Percentiles rank a stretch among this genome's conserved stretches.
phyloP scores from a whole-genome alignment of 2,329 filamentous ascomycete species.

The Truncatella angustata region DNA sequence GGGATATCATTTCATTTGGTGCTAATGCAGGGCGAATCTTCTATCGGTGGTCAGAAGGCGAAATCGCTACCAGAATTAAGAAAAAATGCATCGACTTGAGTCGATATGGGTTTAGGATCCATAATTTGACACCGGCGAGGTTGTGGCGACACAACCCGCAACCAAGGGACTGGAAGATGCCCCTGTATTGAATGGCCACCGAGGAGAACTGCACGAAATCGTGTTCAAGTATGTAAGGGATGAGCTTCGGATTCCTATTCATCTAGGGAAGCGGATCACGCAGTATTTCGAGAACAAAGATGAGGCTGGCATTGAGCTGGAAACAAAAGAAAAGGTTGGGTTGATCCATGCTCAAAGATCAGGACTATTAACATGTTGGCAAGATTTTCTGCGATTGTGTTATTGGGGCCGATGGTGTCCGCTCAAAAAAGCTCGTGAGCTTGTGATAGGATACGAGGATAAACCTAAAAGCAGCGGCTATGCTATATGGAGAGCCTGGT shows the following conservation, averaged over 20 bases:
- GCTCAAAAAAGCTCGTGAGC: constrained; percentile 49
- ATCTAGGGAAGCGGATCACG: constrained; percentile 48
- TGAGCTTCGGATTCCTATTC: constrained; percentile 53
- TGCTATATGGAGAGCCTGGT: constrained; percentile 54
- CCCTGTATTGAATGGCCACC: constrained; percentile 59
- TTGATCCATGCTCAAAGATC: constrained; percentile 10
- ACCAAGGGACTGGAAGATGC: constrained; percentile 42
- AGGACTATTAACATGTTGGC: not conserved
- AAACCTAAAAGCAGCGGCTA: constrained; percentile 51
- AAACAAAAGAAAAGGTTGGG: constrained; percentile 22
- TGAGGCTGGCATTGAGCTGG: constrained; percentile 2
- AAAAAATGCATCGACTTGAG: constrained; percentile 50
- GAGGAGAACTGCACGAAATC: constrained; percentile 58
- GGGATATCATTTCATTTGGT: constrained; percentile 63
- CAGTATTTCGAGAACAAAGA: constrained; percentile 53
- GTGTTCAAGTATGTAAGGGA: constrained; percentile 57
- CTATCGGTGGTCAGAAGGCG: constrained; percentile 52
- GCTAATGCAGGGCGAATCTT: constrained; percentile 62
- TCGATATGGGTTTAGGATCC: constrained; percentile 58
- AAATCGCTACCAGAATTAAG: constrained; percentile 44
- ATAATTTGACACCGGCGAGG: constrained; percentile 61
- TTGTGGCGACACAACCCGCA: constrained; percentile 54
- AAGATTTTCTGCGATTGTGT: constrained; percentile 47
- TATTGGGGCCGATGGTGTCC: constrained; percentile 54
- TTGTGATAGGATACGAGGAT: constrained; percentile 50